phyloP scores from a whole-genome alignment of 257 asterid genomes.

The Solanum megistacrolobum region DNA sequence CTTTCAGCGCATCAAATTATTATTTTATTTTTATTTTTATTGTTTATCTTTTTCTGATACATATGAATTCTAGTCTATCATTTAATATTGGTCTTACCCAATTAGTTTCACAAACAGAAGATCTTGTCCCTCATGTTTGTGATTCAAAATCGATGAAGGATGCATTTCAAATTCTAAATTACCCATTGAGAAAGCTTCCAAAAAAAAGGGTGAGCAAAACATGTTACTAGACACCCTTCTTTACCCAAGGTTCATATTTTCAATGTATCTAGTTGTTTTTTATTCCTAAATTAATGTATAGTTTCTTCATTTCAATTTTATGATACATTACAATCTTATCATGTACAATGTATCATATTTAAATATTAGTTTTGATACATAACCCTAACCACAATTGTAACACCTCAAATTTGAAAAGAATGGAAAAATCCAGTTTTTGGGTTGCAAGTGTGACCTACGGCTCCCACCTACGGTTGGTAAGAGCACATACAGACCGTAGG shows the following conservation, averaged over 20 bases:
- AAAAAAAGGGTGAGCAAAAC: background rate
- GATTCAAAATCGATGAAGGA: background rate
- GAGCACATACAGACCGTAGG: background rate
- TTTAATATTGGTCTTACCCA: background rate
- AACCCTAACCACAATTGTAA: background rate
- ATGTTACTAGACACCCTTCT: background rate
- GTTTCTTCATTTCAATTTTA: background rate
- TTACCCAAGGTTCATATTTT: background rate
- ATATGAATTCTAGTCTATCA: background rate
- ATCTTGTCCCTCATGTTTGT: background rate
- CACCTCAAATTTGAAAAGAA: background rate
- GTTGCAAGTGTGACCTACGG: background rate
- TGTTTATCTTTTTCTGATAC: background rate
- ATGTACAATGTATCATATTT: background rate
- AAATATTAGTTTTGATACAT: background rate
- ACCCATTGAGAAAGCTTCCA: background rate
- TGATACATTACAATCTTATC: no score
- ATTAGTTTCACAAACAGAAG: background rate
- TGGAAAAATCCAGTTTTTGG: background rate
- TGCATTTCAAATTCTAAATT: background rate
- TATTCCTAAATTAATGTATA: background rate
- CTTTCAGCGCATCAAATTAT: background rate
- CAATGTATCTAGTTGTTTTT: no score
- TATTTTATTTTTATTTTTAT: no score
- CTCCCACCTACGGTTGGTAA: no score